Evolutionary conservation across 768 basidiomycete species (phyloP).

Genomic region (Baorangia bicolor): DNA sequence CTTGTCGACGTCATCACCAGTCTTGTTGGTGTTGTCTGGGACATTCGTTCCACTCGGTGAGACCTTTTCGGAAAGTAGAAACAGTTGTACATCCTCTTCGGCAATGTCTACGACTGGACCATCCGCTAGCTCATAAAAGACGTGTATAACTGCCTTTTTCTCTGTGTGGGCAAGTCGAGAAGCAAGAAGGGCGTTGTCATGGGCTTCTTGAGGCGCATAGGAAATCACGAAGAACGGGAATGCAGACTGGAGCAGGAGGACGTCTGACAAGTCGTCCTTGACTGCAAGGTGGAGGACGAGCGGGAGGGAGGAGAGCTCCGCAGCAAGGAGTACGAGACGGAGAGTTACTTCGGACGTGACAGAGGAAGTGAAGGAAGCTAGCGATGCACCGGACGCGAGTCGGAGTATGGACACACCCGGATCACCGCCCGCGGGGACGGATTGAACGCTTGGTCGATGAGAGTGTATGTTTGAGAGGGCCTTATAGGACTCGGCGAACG

Average conservation of each 20-base stretch:
- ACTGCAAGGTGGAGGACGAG: conserved; percentile 73
- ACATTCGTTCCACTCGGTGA: conserved; percentile 36
- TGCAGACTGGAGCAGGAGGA: conserved; percentile 72
- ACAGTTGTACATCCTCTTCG: conserved; percentile 58
- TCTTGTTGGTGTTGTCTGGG: not conserved
- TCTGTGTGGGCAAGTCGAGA: conserved; percentile 72
- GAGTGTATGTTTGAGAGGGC: conserved; percentile 35
- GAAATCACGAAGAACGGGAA: conserved; percentile 85
- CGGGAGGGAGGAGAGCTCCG: conserved; percentile 61
- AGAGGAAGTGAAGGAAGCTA: conserved; percentile 61
- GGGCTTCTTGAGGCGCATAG: conserved; percentile 72
- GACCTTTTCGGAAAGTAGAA: conserved; percentile 51
- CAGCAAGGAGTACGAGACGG: conserved; percentile 65
- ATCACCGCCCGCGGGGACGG: conserved; percentile 65
- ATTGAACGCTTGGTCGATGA: conserved; percentile 43
- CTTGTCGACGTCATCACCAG: not conserved
- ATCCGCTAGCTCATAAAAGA: conserved; percentile 55
- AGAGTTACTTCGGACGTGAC: conserved; percentile 53
- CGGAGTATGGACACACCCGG: conserved; percentile 56
- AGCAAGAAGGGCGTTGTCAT: conserved; percentile 88
- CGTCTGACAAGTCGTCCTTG: conserved; percentile 66
- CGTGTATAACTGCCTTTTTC: conserved; percentile 80
- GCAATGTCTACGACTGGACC: conserved; percentile 49
- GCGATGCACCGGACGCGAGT: conserved; percentile 37
- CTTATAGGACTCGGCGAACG: conserved; percentile 33